Conservation (phyloP, 306 rosid species). For the Chamaecrista fasciculata region DNA sequence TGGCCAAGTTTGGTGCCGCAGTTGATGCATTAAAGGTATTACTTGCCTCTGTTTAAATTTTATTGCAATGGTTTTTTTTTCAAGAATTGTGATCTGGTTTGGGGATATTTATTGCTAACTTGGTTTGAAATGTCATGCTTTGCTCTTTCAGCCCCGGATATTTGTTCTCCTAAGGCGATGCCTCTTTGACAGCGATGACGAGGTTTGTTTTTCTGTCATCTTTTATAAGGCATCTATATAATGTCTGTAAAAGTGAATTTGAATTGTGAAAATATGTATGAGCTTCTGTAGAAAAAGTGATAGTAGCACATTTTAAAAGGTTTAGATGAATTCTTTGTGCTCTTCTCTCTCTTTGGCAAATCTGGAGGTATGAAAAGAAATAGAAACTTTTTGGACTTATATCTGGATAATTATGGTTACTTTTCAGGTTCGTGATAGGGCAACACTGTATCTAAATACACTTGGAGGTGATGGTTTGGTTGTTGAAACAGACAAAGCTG, state of each 20-base stretch:
- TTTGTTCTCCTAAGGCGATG: slow-evolving; percentile 83
- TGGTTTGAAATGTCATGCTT: slow-evolving; percentile 20
- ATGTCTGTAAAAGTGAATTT: slow-evolving; percentile 17
- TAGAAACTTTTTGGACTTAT: slow-evolving; percentile 1
- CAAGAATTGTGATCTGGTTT: background rate
- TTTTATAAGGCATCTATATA: slow-evolving; percentile 22
- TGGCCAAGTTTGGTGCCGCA: slow-evolving; percentile 94
- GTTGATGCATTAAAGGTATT: slow-evolving; percentile 82
- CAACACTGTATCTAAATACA: slow-evolving; percentile 82
- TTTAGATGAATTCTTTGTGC: background rate
- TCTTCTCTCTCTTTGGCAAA: background rate
- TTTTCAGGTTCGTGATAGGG: slow-evolving; percentile 94
- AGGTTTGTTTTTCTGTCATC: slow-evolving; percentile 53
- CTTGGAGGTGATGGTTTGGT: slow-evolving; percentile 78
- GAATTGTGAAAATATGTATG: background rate
- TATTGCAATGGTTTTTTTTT: background rate
- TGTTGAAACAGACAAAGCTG: slow-evolving; percentile 75
- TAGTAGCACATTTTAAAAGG: background rate
- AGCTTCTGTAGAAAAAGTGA: background rate
- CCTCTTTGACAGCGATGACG: slow-evolving; percentile 91
- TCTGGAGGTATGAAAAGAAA: background rate
- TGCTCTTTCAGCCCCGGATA: slow-evolving; percentile 75
- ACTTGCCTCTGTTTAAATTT: slow-evolving; percentile 12
- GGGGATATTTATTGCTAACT: slow-evolving; percentile 33
- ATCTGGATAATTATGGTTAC: slow-evolving; percentile 18